Evolutionary conservation across 73 alveolate species (phyloP).

Genomic region (Paramecium octaurelia): DNA sequence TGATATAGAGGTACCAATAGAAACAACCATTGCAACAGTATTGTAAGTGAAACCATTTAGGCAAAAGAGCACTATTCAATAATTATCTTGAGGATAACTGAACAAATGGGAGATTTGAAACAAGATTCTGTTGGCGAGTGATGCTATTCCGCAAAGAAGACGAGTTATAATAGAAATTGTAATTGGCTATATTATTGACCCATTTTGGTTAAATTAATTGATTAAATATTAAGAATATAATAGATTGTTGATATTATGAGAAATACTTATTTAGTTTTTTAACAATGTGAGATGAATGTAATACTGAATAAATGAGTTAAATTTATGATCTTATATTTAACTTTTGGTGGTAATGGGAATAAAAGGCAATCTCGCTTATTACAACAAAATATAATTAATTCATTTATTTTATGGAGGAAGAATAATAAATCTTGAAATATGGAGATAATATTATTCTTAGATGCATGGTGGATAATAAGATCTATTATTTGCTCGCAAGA

Average conservation of each 20-base stretch:
- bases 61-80: too few relatives aligned
- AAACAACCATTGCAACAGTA: too few relatives aligned
- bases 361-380: neutral
- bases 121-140: neutral
- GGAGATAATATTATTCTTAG: conserved; percentile 18
- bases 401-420: conserved; percentile 16
- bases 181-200: neutral
- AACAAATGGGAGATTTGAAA: neutral
- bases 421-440: neutral
- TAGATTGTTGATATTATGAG: too few relatives aligned
- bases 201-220: neutral
- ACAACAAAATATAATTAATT: neutral
- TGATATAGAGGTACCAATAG: neutral
- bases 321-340: too few relatives aligned
- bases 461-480: conserved; percentile 7
- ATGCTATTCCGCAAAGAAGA: neutral
- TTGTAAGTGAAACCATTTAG: too few relatives aligned
- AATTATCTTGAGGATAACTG: too few relatives aligned
- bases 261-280: too few relatives aligned
- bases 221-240: too few relatives aligned
- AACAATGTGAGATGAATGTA: too few relatives aligned
- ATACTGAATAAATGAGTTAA: too few relatives aligned
- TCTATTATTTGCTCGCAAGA: neutral
- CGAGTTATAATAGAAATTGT: neutral
- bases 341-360: neutral